Evolutionary conservation across 371 early-diverging fungal species (phyloP).

Genomic region (Umbelopsis sp.): DNA sequence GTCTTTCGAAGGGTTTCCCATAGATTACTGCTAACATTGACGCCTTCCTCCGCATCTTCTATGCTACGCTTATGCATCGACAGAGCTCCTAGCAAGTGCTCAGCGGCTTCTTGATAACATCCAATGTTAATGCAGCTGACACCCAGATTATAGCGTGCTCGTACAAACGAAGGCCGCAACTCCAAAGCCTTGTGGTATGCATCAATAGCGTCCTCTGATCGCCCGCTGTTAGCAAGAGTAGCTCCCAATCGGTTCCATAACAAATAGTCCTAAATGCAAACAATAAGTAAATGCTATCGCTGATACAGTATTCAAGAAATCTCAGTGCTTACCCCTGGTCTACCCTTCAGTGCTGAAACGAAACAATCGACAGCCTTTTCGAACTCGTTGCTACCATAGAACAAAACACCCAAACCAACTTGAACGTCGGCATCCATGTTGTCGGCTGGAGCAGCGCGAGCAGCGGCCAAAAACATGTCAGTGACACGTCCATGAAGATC

Average conservation of each 20-base stretch:
- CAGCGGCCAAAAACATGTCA: constrained; percentile 79
- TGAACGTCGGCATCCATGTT: constrained; percentile 92
- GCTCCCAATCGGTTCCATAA: constrained; percentile 98
- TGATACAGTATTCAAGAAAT: background rate
- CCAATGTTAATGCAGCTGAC: constrained; percentile 93
- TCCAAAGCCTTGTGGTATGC: constrained; percentile 95
- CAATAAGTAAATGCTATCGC: background rate
- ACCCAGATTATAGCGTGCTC: constrained; percentile 96
- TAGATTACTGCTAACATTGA: constrained; percentile 65
- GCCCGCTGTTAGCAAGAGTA: constrained; percentile 89
- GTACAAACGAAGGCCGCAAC: constrained; percentile 92
- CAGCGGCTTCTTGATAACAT: constrained; percentile 91
- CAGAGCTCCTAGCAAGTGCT: constrained; percentile 88
- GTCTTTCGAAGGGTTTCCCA: constrained; percentile 70
- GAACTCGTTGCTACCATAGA: constrained; percentile 87
- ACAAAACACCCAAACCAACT: constrained; percentile 93
- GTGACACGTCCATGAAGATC: constrained; percentile 77
- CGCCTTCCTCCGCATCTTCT: constrained; percentile 54
- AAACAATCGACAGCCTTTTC: constrained; percentile 98
- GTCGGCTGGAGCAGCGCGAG: constrained; percentile 66
- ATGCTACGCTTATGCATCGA: constrained; percentile 72
- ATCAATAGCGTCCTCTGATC: constrained; percentile 85
- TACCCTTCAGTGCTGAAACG: constrained; percentile 84
- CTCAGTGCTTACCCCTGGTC: constrained; percentile 74
- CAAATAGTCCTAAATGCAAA: constrained; percentile 76